Conservation (phyloP, 306 rosid species). For the Rubus parviflorus region DNA sequence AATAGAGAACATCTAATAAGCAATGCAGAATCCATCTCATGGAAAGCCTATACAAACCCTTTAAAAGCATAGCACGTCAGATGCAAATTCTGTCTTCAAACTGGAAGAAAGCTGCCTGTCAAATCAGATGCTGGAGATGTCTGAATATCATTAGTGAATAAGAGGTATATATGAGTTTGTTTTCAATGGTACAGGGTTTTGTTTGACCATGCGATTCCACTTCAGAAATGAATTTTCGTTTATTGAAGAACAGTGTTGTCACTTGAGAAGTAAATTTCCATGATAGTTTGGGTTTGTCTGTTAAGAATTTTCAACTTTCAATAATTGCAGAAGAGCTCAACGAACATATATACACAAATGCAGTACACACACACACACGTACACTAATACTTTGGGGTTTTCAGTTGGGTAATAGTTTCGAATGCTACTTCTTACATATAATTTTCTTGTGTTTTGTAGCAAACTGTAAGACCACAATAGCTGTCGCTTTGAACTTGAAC, state of each 20-base stretch:
- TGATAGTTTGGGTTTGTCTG: neutral
- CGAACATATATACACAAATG: neutral
- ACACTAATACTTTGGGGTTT: too few species aligned
- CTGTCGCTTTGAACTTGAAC: too few species aligned
- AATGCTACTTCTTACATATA: too few species aligned
- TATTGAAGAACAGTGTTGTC: neutral
- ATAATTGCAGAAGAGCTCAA: neutral
- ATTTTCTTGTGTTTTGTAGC: too few species aligned
- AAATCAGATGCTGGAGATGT: constrained; percentile 1
- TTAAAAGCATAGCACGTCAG: neutral
- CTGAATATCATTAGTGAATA: neutral
- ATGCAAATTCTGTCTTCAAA: neutral
- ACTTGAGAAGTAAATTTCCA: neutral
- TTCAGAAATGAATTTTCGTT: neutral
- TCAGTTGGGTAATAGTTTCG: too few species aligned
- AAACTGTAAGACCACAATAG: too few species aligned
- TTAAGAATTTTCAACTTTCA: neutral
- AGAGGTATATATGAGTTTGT: neutral
- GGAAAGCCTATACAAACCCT: neutral
- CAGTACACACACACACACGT: too few species aligned
- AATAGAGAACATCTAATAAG: neutral
- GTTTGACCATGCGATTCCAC: constrained; percentile 8
- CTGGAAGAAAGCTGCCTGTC: neutral
- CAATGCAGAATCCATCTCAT: constrained; percentile 4
- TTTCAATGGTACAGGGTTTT: neutral